Evolutionary conservation across 2,329 filamentous ascomycete species (phyloP), one percentile per base, ranked within the genome.

Genomic region (Talaromyces amestolkiae): DNA sequence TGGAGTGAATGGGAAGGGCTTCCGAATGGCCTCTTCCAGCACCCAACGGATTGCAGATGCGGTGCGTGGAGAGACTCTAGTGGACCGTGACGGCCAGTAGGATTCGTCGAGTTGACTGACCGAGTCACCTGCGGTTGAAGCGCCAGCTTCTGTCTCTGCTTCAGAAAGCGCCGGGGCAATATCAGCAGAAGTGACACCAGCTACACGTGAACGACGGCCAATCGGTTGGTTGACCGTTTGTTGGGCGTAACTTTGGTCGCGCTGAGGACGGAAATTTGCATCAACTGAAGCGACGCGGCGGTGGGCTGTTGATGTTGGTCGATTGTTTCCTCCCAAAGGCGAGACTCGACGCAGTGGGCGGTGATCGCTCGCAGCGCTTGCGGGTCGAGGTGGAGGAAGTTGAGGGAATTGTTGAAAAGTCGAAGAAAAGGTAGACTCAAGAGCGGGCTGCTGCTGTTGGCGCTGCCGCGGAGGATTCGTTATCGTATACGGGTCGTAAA

Each of bases 1-100:
- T 27, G 91, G 85, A 9, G 93, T 96, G 79, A 98, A 96, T 58
- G 87, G 83, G 70, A 92, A 86, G 2, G 94, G 93, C 56, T 89
- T 86, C 54, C 93, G 90, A 70, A 98, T 85, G 43, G 92, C 92
- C 81, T 96, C 92, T 82, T 98, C 93, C 65, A 98, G 87, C 43
- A 93, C 88, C 82, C 91, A 98, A 72, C 96, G 89, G 75, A 99
- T 93, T 43, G 95, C 94, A 77, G 91, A 91, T 69, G 92, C 91
- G 56, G 92, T 97, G 69, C 91, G 88, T 71, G 87, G 89, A 58
- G 93, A 97, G 77, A 97, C 89, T 73, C 87, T 88, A 67, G 75
- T 78, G 11, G 75, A 79, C 65, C 79, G 75, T 63, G 70, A 72
- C 77, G 85, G 77, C 86, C 86, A 76, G 80, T 86, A 79, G 76